These are phyloP conservation scores for Taiozyma sp. DNA, from an alignment of 1,139 yeast genomes.

Conservation along the genomic window DNA sequence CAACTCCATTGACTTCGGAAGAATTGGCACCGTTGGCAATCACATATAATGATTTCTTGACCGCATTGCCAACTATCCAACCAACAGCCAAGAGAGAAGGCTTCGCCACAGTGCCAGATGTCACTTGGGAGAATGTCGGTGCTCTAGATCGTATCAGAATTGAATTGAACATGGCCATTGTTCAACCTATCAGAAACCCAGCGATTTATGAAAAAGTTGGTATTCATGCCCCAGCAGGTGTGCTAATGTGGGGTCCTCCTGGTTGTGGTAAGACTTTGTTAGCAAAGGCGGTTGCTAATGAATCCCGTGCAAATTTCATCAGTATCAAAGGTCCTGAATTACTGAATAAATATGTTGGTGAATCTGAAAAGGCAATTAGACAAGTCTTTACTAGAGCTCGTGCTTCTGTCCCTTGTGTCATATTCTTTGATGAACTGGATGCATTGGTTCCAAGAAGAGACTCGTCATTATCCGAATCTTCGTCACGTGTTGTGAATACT, in stretches of 20 bases:
- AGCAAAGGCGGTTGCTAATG: conserved; percentile 97
- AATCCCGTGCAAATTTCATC: conserved; percentile 91
- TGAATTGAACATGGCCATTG: conserved; percentile 95
- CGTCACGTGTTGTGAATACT: conserved; percentile 93
- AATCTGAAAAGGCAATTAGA: conserved; percentile 89
- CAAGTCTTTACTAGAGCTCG: conserved; percentile 94
- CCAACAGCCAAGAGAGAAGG: conserved; percentile 99
- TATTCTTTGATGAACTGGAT: conserved; percentile 93
- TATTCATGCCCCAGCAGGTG: conserved; percentile 96
- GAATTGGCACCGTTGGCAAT: conserved; percentile 76
- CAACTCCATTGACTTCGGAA: conserved; percentile 69
- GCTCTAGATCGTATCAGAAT: conserved; percentile 77
- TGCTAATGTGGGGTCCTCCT: conserved; percentile 98
- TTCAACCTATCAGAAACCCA: conserved; percentile 93
- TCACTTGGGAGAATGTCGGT: conserved; percentile 93
- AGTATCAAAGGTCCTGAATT: conserved; percentile 95
- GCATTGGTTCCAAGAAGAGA: conserved; percentile 96
- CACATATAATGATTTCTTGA: conserved; percentile 71
- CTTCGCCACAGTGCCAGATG: conserved; percentile 98
- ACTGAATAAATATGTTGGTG: conserved; percentile 93
- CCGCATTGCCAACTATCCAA: conserved; percentile 88
- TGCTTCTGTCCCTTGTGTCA: conserved; percentile 92
- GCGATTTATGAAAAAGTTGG: conserved; percentile 89
- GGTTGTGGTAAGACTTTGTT: conserved; percentile 96
- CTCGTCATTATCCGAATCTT: conserved; percentile 79